These are phyloP conservation scores for Phialophora expanda DNA, from an alignment of 2,329 filamentous ascomycete species.

Conservation along the genomic window DNA sequence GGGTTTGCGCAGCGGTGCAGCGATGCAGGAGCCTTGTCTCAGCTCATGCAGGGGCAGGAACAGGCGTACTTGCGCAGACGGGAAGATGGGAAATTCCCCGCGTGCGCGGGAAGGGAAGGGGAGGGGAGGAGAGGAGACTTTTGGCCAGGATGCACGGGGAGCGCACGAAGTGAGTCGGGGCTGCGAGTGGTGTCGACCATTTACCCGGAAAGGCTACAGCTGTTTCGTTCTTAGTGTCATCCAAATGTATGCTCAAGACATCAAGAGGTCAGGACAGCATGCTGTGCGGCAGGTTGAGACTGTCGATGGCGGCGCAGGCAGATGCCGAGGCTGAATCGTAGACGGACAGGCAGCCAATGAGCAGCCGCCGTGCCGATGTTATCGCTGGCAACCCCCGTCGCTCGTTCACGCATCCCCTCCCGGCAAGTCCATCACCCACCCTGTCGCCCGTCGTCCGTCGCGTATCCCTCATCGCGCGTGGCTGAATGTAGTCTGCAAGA, in stretches of 20 bases:
- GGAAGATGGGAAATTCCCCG: not conserved
- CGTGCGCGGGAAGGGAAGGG: not conserved
- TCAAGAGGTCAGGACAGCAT: too few species aligned
- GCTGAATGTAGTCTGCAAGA: constrained; percentile 8
- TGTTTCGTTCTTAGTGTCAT: not conserved
- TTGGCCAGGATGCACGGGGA: too few species aligned
- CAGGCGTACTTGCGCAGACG: not conserved
- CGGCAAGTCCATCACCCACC: not conserved
- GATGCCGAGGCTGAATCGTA: constrained; percentile 1
- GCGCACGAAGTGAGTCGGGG: not conserved
- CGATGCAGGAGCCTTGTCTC: constrained; percentile 6
- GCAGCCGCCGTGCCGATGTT: too few species aligned
- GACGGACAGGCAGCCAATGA: not conserved
- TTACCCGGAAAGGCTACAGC: not conserved
- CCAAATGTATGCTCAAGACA: not conserved
- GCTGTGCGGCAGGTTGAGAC: not conserved
- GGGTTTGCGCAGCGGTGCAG: not conserved
- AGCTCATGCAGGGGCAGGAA: constrained; percentile 6
- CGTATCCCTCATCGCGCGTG: not conserved
- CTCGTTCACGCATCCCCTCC: not conserved
- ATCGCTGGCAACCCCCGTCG: not conserved
- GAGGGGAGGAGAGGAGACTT: too few species aligned
- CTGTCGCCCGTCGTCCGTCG: not conserved
- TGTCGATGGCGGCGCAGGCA: not conserved
- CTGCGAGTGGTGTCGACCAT: not conserved